phyloP scores from a whole-genome alignment of 768 basidiomycete genomes.

The Pleurotus tuoliensis region DNA sequence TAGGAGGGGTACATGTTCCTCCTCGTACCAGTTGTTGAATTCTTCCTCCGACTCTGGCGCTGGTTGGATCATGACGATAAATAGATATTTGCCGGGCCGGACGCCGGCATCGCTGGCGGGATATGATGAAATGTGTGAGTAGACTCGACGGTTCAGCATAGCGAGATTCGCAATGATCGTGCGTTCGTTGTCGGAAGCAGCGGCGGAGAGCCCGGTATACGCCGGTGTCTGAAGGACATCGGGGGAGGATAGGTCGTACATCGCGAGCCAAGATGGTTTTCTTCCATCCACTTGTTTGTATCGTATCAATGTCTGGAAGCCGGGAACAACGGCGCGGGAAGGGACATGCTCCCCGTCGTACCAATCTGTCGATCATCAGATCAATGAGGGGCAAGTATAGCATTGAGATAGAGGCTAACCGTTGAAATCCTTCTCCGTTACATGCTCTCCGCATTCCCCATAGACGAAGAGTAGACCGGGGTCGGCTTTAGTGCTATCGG shows the following conservation, averaged over 20 bases:
- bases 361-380: conserved; percentile 22
- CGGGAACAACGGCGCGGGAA: conserved; percentile 22
- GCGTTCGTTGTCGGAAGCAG: conserved; percentile 22
- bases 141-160: conserved; percentile 22
- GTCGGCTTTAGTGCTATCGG: background rate
- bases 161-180: conserved; percentile 19
- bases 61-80: conserved; percentile 19
- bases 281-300: conserved; percentile 23
- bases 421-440: conserved; percentile 26
- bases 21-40: conserved; percentile 34
- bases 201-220: conserved; percentile 17
- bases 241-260: conserved; percentile 24
- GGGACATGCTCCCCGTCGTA: conserved; percentile 30
- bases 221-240: conserved; percentile 18
- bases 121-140: conserved; percentile 13
- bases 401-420: conserved; percentile 12
- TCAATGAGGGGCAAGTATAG: background rate
- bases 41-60: conserved; percentile 22
- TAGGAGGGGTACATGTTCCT: conserved; percentile 27
- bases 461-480: conserved; percentile 25
- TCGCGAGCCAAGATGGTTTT: conserved; percentile 25
- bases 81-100: conserved; percentile 20
- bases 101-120: conserved; percentile 7
- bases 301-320: conserved; percentile 22
- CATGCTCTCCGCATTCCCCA: conserved; percentile 20